Base-by-base conservation (phyloP, 805 yeast species). In the Pichia phayaonensis region DNA sequence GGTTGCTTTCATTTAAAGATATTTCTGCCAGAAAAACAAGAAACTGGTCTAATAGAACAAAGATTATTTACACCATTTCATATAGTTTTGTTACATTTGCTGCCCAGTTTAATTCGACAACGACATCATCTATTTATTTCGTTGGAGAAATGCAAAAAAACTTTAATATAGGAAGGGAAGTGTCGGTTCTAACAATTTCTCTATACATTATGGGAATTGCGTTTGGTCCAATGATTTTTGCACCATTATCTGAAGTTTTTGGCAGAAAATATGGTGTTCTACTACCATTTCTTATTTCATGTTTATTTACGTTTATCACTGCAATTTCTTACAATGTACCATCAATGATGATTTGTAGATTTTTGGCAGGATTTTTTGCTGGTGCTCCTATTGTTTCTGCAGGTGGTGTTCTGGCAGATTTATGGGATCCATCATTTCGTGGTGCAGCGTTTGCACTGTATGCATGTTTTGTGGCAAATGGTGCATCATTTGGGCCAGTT, bases 401-500 rank as follows among this genome's bases (percentile, higher is more conserved):
- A 2, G 85, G 86, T 5, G 85, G 84, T 24, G 73, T 72, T 18
- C 64, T 79, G 62, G 80, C 84, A 3, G 87, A 82, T 60, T 62
- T 80, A 42, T 82, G 73, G 65, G 58, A 63, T 13, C 77, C 81
- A 2, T 64, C 69, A 29, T 61, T 64, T 13, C 70, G 87, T 60
- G 87, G 84, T 29, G 63, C 66, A 49, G 81, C 83, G 41, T 71
- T 72, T 50, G 78, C 64, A n/a, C 68, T 64, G 55, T 83, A 74
- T 54, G 70, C 77, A 53, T 70, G 62, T 56, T 74, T 76, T 64
- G 80, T 67, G 48, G 74, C 82, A 47, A 62, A 78, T 42, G 95
- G 94, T 1, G 90, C 95, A 1, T 74, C 83, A 0, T 61, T 83
- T 24, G 89, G 89, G 0, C 90, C 90, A 0, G 64, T 81, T 3